Evolutionary conservation across 345 rosid species (phyloP).

Genomic region (Pelargonium nanum): DNA sequence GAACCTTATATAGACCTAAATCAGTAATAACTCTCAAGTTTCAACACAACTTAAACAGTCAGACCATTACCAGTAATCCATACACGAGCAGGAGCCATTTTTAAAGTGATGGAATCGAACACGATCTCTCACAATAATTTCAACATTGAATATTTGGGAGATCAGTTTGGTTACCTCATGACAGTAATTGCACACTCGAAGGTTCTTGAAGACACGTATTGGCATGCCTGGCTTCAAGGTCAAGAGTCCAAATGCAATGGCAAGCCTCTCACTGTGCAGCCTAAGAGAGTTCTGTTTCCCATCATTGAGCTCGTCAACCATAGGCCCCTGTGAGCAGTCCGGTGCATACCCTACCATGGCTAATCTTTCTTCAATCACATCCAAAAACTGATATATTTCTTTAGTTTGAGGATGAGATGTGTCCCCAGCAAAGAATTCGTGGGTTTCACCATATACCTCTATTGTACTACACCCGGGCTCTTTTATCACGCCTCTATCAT

Average conservation of each 20-base stretch:
- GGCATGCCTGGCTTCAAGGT: constrained; percentile 50
- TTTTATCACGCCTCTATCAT: constrained; percentile 48
- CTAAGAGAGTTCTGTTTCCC: constrained; percentile 40
- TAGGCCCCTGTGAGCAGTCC: constrained; percentile 42
- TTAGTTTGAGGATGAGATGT: constrained; percentile 54
- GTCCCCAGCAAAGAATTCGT: constrained; percentile 85
- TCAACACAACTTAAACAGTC: too few species aligned
- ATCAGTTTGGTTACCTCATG: constrained; percentile 58
- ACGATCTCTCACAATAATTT: constrained; percentile 70
- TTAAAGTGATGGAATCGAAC: constrained; percentile 68
- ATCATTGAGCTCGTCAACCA: constrained; percentile 31
- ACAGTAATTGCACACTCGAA: constrained; percentile 66
- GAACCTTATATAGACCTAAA: too few species aligned
- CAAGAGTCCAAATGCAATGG: constrained; percentile 63
- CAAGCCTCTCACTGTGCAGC: constrained; percentile 77
- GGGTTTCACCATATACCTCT: constrained; percentile 53
- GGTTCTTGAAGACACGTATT: constrained; percentile 64
- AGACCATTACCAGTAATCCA: constrained; percentile 67
- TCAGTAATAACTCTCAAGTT: too few species aligned
- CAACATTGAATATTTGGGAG: constrained; percentile 47
- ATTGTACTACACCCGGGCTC: constrained; percentile 84
- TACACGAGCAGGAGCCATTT: constrained; percentile 62
- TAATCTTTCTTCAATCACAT: constrained; percentile 43
- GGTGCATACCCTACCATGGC: constrained; percentile 37
- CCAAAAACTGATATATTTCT: constrained; percentile 45